Evolutionary conservation across 441 rosid species (phyloP).

Genomic region (Adansonia madagascariensis): DNA sequence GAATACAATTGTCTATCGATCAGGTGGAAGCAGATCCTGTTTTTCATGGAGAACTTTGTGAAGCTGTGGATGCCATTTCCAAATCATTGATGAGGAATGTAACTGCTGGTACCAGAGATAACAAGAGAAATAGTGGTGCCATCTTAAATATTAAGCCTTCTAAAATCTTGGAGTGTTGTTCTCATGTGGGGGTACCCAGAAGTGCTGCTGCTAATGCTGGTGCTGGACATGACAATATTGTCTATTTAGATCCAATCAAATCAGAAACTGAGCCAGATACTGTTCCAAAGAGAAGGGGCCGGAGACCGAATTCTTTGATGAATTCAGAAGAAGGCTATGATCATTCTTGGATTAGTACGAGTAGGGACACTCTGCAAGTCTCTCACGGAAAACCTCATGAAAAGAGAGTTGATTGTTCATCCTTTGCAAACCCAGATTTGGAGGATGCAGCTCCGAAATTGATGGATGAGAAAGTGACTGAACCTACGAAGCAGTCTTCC

Average conservation of each 20-base stretch:
- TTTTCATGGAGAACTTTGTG: slow-evolving; percentile 37
- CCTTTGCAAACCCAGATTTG: slow-evolving; percentile 35
- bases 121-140: slow-evolving; percentile 21
- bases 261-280: slow-evolving; percentile 39
- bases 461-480: slow-evolving; percentile 26
- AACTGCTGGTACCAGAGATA: slow-evolving; percentile 34
- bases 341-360: slow-evolving; percentile 47
- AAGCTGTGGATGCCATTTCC: slow-evolving; percentile 35
- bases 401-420: slow-evolving; percentile 32
- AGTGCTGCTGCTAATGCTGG: slow-evolving; percentile 26
- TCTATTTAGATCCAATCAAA: slow-evolving; percentile 37
- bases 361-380: slow-evolving; percentile 40
- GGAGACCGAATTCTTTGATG: slow-evolving; percentile 71
- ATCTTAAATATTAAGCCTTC: slow-evolving; percentile 29
- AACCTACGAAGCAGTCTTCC: slow-evolving; percentile 18
- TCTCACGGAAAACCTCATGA: slow-evolving; percentile 39
- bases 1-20: slow-evolving; percentile 27
- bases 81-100: slow-evolving; percentile 31
- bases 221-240: slow-evolving; percentile 31
- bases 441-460: slow-evolving; percentile 38
- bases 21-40: slow-evolving; percentile 35
- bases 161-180: slow-evolving; percentile 32
- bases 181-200: slow-evolving; percentile 24
- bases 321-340: slow-evolving; percentile 74
- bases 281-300: slow-evolving; percentile 55